A percentile compares a stretch with the other conserved stretches of the same genome.
Evolutionary conservation across 305 asterid species (phyloP).

Genomic region (Fraxinus angustifolia): DNA sequence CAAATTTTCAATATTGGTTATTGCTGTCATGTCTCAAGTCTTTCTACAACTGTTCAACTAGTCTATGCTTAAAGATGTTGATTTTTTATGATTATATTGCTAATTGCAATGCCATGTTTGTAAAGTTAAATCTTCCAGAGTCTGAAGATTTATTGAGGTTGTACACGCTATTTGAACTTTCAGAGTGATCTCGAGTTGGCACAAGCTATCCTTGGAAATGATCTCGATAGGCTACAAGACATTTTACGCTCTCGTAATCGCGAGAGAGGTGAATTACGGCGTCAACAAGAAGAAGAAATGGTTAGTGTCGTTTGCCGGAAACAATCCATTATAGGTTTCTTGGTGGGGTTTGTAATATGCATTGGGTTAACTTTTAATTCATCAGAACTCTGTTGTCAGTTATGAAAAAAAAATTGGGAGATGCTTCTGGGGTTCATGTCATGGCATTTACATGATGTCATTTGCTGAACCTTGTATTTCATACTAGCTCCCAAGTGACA

Average conservation of each 20-base stretch:
- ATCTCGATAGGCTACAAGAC: slow-evolving; percentile 76
- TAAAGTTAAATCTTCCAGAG: not conserved
- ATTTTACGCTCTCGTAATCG: slow-evolving; percentile 66
- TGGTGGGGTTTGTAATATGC: slow-evolving; percentile 6
- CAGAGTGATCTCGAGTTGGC: slow-evolving; percentile 95
- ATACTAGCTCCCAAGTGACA: not conserved
- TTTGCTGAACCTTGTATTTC: not conserved
- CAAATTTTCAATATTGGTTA: not conserved
- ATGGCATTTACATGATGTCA: not conserved
- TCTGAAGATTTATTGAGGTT: slow-evolving; percentile 16
- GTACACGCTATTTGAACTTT: slow-evolving; percentile 31
- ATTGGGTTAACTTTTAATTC: slow-evolving; percentile 7
- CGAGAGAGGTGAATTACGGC: slow-evolving; percentile 62
- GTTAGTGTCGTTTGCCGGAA: slow-evolving; percentile 38
- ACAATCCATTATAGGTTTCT: slow-evolving; percentile 13
- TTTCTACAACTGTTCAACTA: not conserved
- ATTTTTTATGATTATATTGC: not conserved
- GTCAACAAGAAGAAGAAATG: slow-evolving; percentile 84
- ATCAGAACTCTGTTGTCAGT: not conserved
- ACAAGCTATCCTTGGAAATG: slow-evolving; percentile 86
- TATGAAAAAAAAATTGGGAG: not conserved
- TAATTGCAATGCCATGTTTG: not conserved
- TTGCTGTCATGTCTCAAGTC: not conserved
- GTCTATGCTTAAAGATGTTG: not conserved
- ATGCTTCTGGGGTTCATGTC: not conserved